Evolutionary conservation across 163 green algal genomes (phyloP).

Genomic region (Dunaliella salina): DNA sequence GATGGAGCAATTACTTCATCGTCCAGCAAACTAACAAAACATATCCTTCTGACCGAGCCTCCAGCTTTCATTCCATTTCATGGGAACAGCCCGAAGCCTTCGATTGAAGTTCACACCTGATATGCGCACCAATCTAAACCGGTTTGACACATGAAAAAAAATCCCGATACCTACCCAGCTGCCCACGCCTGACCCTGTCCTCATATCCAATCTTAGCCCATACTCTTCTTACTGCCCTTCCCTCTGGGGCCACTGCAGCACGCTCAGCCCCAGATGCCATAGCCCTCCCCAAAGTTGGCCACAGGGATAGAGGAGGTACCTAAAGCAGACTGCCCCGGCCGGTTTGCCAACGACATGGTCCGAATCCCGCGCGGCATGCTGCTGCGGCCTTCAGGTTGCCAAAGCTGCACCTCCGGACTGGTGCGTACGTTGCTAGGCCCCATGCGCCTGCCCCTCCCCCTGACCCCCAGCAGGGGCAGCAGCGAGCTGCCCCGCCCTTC

Average conservation of each 20-base stretch:
- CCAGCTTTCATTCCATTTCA: too few species aligned
- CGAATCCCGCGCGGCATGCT: neutral
- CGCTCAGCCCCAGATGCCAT: conserved; percentile 11
- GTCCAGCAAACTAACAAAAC: too few species aligned
- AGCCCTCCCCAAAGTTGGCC: conserved; percentile 16
- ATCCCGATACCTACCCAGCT: too few species aligned
- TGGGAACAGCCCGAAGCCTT: too few species aligned
- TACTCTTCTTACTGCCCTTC: neutral
- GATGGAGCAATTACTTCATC: too few species aligned
- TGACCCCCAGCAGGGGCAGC: neutral
- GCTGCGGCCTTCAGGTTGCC: neutral
- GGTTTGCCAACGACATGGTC: conserved; percentile 5
- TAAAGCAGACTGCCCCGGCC: neutral
- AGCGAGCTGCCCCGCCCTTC: neutral
- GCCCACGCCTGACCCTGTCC: too few species aligned
- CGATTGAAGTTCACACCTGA: too few species aligned
- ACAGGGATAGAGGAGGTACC: neutral
- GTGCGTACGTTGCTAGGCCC: neutral
- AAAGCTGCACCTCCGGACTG: neutral
- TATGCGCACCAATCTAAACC: too few species aligned
- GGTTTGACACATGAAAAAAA: too few species aligned
- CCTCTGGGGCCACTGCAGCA: neutral
- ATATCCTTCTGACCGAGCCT: too few species aligned
- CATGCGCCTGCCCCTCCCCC: neutral
- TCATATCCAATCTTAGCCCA: too few species aligned